Percentiles rank a stretch among this genome's conserved stretches.
Evolutionary conservation across 2,329 filamentous ascomycete species (phyloP).

Genomic region (Aspergillus quadricinctus): DNA sequence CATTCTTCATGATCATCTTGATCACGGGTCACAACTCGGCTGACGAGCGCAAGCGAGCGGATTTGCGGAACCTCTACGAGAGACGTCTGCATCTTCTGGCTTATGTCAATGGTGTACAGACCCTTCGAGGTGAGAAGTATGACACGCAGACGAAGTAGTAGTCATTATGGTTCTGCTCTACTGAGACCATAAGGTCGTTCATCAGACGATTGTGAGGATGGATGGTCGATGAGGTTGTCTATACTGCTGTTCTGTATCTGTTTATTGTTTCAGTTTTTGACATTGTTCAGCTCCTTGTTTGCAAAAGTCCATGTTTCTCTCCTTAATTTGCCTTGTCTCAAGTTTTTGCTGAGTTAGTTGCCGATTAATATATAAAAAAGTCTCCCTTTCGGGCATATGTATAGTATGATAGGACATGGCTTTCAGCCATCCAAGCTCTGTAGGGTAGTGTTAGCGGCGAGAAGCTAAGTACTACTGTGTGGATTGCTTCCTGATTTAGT

Average conservation of each 20-base stretch:
- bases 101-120: not conserved
- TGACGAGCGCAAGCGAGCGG: conserved; percentile 15
- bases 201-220: not conserved
- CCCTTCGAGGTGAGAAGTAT: not conserved
- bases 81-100: conserved; percentile 7
- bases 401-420: too few species aligned
- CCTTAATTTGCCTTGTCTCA: not conserved
- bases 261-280: too few species aligned
- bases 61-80: conserved; percentile 16
- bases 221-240: too few species aligned
- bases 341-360: too few species aligned
- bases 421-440: too few species aligned
- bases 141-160: not conserved
- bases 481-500: too few species aligned
- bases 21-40: conserved; percentile 25
- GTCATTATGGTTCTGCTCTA: not conserved
- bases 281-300: not conserved
- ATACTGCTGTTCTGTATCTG: too few species aligned
- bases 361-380: too few species aligned
- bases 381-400: not conserved
- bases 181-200: not conserved
- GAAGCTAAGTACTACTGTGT: too few species aligned
- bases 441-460: too few species aligned
- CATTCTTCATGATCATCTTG: conserved; percentile 28
- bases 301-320: not conserved